Base-by-base conservation (phyloP, 1,139 yeast genomes). In the Kurtzmaniella quercitrusa region DNA sequence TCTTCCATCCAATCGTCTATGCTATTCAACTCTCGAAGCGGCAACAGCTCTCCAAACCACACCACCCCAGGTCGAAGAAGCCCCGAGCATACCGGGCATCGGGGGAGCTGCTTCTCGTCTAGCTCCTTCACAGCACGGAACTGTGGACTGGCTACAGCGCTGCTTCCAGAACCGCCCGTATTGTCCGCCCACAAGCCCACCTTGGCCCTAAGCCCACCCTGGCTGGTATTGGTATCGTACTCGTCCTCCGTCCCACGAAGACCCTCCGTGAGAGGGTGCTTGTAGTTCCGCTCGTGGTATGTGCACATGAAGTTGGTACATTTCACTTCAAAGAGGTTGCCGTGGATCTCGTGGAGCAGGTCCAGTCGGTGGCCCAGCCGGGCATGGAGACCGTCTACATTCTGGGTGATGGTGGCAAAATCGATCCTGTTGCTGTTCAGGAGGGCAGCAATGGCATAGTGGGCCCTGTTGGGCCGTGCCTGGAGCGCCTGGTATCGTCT, bases 11-110 rank as follows among this genome's bases (percentile, higher is more conserved):
- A 89, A 40, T 75, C 78, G 63, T 89, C 96, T 4, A 89, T 87
- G 34, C 66, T 65, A 48, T 81, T 82, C 46, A 89, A 74, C 10
- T 74, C 74, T 40, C 66, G 66, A 46, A 86, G 62, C 1, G 95
- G 88, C 40, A 89, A 65, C 10, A 89, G 75, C 60, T 89, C 97
- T 3, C 96, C 96, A 63, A 85, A 88, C 96, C 96, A 89, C 2
- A 88, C 93, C 5, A 90, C 94, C 0, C 94, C 96, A 0, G 97
- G 96, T 23, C 96, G 70, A 45, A 89, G 62, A 18, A 86, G 59
- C 0, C 81, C 81, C 6, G 66, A 66, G 57, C 97, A 89, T 9
- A 66, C 65, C 0, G 96, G 95, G 58, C 97, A 90, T 39, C 60
- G 72, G 1, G 96, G 96, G n/a, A 88, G 68, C 2, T 81, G 81